These are phyloP conservation scores for Erysiphe pulchra DNA, from an alignment of 2,329 filamentous ascomycete species.

Conservation along the genomic window DNA sequence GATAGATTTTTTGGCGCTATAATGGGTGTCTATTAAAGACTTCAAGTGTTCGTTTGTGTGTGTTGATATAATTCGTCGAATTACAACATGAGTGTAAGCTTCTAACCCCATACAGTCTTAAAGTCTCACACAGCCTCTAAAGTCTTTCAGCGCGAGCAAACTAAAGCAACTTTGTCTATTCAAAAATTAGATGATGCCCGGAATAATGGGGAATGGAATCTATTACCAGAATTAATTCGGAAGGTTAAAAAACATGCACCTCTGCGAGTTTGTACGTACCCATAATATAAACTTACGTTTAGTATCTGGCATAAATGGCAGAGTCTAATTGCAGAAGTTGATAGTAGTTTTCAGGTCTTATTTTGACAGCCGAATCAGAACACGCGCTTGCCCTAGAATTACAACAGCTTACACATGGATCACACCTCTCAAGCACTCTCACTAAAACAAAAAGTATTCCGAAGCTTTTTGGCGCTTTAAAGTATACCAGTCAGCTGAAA, in stretches of 20 bases:
- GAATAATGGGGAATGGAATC: conserved; percentile 67
- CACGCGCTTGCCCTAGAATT: conserved; percentile 32
- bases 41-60: too few species aligned
- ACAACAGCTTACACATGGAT: conserved; percentile 4
- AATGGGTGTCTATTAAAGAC: too few species aligned
- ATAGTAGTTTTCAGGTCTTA: conserved; percentile 26
- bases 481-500: conserved; percentile 18
- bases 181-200: conserved; percentile 62
- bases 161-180: conserved; percentile 65
- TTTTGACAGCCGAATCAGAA: conserved; percentile 44
- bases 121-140: background rate
- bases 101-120: background rate
- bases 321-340: background rate
- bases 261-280: conserved; percentile 47
- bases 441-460: conserved; percentile 3
- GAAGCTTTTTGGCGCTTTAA: conserved; percentile 8
- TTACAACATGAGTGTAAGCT: conserved; percentile 11
- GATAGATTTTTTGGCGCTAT: too few species aligned
- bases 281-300: background rate
- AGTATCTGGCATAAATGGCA: background rate
- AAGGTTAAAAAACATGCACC: conserved; percentile 91
- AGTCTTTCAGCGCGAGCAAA: conserved; percentile 17
- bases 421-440: conserved; percentile 2
- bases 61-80: background rate
- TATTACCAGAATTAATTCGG: conserved; percentile 66